Evolutionary conservation across 257 asterid genomes (phyloP), one percentile per base, ranked within the genome.

Genomic region (Striga asiatica): DNA sequence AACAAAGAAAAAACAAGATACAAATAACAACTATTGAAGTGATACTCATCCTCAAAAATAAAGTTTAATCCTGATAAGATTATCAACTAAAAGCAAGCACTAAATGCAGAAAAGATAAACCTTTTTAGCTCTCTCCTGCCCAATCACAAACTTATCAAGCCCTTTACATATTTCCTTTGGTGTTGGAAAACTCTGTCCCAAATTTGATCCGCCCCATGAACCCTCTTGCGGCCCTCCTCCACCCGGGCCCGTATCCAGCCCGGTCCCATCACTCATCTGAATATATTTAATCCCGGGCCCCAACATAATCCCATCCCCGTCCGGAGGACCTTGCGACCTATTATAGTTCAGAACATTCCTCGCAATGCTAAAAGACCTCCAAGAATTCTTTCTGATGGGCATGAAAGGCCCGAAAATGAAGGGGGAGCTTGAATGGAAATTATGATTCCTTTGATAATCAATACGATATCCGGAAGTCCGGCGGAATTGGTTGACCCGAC

Each of bases 121-220:
- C 89, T 85, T 85, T 71, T 85, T 85, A 65, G 95, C 95, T 76
- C 78, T 81, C 41, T 80, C 89, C 76, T 85, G 93, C 2, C 95
- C 93, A 66, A 85, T 82, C 8, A 85, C 95, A 73, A 82, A 82
- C 71, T 82, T 78, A 73, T 82, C 93, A 55, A 85, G 89, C 41
- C 95, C 95, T 77, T 37, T 80, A 39, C 93, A 79, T n/a, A 85
- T 77, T 66, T 85, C 93, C 70, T 85, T 85, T 8, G 95, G 95
- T 1, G 95, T 85, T 1, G 95, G 95, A 57, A 82, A 85, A 53
- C 71, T 62, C 18, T 50, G 16, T 12, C 95, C 93, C 55, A 85
- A 49, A 73, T 73, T 82, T 55, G 95, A 85, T 3, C 95, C 95
- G 22, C 95, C 95, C 93, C 93, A 82, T 58, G 74, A 50, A 11